Conservation (phyloP, 73 alveolate genomes). For the Tetrahymena borealis region DNA sequence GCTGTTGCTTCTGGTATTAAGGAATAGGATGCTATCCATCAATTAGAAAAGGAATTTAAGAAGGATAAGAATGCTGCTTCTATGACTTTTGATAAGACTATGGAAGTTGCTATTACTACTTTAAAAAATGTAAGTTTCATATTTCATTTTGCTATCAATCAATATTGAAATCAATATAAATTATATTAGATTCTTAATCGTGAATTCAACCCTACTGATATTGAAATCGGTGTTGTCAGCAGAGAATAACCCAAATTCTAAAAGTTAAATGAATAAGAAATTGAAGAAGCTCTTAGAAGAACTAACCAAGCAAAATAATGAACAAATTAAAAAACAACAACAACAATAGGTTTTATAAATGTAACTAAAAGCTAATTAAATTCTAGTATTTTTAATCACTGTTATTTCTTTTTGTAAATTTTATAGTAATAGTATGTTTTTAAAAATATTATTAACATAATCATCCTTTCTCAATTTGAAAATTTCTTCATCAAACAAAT, state of each 20-base stretch:
- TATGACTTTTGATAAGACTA: conserved; percentile 57
- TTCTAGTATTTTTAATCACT: neutral
- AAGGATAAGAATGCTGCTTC: conserved; percentile 62
- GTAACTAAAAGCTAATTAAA: neutral
- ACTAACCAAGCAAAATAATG: neutral
- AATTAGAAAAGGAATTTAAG: conserved; percentile 78
- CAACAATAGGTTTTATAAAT: neutral
- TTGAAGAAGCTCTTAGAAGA: conserved; percentile 17
- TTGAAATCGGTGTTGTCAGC: conserved; percentile 86
- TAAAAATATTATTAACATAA: no score
- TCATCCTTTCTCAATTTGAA: no score
- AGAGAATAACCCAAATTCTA: conserved; percentile 41
- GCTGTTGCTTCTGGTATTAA: conserved; percentile 85
- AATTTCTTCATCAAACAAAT: no score
- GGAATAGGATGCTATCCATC: conserved; percentile 91
- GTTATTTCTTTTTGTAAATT: no score
- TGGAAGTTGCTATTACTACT: conserved; percentile 75
- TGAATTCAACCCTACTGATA: conserved; percentile 87
- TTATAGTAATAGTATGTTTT: no score
- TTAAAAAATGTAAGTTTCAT: conserved; percentile 48
- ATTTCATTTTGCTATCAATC: conserved; percentile 28
- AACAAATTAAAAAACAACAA: neutral
- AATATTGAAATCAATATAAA: neutral
- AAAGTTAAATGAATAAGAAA: conserved; percentile 27
- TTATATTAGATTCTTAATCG: neutral